Evolutionary conservation across 2,329 filamentous ascomycete species (phyloP).

Genomic region (Ramichloridium luteum): DNA sequence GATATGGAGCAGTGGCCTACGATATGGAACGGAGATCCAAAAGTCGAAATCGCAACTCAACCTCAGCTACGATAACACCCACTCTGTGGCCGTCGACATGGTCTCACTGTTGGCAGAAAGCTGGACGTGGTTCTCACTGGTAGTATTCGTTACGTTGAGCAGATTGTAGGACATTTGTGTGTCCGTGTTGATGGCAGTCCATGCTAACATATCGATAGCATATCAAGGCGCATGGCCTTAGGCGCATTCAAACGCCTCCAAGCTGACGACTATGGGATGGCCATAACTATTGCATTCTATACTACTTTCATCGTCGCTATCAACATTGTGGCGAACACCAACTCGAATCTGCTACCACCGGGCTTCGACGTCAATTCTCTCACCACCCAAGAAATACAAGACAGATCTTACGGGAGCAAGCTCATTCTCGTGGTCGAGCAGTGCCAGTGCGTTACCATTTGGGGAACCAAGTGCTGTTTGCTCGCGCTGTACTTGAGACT

Average conservation of each 20-base stretch:
- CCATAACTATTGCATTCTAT: constrained; percentile 38
- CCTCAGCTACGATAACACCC: too few relatives aligned
- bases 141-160: constrained; percentile 28
- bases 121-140: constrained; percentile 37
- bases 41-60: too few relatives aligned
- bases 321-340: constrained; percentile 30
- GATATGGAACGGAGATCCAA: too few relatives aligned
- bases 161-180: constrained; percentile 27
- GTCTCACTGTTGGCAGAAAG: constrained; percentile 30
- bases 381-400: constrained; percentile 16
- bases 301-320: constrained; percentile 39
- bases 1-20: too few relatives aligned
- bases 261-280: constrained; percentile 47
- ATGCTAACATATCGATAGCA: constrained; percentile 17
- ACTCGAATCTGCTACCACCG: constrained; percentile 34
- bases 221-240: constrained; percentile 34
- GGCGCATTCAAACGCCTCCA: constrained; percentile 38
- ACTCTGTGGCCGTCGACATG: too few relatives aligned
- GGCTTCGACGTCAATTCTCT: constrained; percentile 34
- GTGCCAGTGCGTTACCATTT: constrained; percentile 26
- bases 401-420: constrained; percentile 26
- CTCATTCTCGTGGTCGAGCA: constrained; percentile 29
- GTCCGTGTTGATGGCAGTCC: constrained; percentile 1
- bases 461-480: constrained; percentile 28
- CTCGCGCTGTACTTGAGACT: constrained; percentile 28